Evolutionary conservation across 2,329 filamentous ascomycete species (phyloP).

Genomic region (Podosphaera xanthii): DNA sequence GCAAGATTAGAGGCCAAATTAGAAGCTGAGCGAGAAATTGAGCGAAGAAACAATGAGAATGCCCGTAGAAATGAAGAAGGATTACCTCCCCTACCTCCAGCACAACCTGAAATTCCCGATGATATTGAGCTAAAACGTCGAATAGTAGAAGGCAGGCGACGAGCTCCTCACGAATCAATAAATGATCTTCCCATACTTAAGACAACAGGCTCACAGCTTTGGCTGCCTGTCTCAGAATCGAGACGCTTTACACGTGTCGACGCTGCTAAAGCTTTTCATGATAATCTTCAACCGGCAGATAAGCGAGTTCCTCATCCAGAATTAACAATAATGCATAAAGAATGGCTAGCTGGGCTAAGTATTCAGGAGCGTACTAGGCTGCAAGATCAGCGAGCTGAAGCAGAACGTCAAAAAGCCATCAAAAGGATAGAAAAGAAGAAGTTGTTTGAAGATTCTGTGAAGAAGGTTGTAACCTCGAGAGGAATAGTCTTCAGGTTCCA

Average conservation of each 20-base stretch:
- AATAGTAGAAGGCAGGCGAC: neutral
- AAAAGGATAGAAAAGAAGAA: constrained; percentile 15
- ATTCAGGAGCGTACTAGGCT: constrained; percentile 12
- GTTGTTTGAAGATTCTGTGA: constrained; percentile 17
- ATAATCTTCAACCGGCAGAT: constrained; percentile 35
- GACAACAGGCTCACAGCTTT: constrained; percentile 39
- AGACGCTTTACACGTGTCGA: constrained; percentile 39
- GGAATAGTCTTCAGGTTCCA: constrained; percentile 42
- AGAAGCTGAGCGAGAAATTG: neutral
- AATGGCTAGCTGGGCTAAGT: constrained; percentile 20
- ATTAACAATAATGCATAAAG: constrained; percentile 31
- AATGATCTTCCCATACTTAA: constrained; percentile 42
- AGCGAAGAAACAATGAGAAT: neutral
- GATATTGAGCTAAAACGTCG: constrained; percentile 25
- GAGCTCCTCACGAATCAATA: constrained; percentile 31
- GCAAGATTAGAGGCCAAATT: neutral
- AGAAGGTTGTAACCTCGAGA: constrained; percentile 21
- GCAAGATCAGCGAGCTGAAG: neutral
- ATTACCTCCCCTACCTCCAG: neutral
- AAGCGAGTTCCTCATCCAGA: constrained; percentile 37
- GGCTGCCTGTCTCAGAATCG: constrained; percentile 39
- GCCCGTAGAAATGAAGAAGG: neutral
- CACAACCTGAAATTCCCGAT: constrained; percentile 19
- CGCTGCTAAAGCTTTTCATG: constrained; percentile 40
- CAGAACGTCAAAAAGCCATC: constrained; percentile 7